These are phyloP conservation scores for Neonothopanus nambi DNA, from an alignment of 1,284 basidiomycete genomes.

Conservation along the genomic window DNA sequence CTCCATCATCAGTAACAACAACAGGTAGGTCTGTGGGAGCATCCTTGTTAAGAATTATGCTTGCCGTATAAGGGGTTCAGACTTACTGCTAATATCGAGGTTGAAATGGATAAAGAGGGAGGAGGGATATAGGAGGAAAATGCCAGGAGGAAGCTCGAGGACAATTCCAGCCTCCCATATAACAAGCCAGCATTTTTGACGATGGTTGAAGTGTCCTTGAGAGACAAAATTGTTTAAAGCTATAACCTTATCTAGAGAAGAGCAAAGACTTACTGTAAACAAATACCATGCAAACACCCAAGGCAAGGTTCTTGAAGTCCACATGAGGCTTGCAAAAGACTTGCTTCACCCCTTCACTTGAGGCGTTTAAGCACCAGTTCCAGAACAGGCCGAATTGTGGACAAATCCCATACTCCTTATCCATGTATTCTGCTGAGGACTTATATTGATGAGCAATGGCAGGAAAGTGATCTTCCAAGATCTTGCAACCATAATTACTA, in stretches of 20 bases:
- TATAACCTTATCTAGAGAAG: too few species aligned
- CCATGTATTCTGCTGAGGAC: not conserved
- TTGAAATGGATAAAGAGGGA: slow-evolving; percentile 26
- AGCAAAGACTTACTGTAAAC: slow-evolving; percentile 13
- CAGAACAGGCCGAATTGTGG: slow-evolving; percentile 14
- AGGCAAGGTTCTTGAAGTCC: slow-evolving; percentile 30
- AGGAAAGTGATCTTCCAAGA: slow-evolving; percentile 5
- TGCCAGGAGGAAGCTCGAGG: slow-evolving; percentile 22
- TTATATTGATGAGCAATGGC: slow-evolving; percentile 5
- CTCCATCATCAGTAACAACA: not conserved
- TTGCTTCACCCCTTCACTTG: not conserved
- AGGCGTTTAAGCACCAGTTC: slow-evolving; percentile 2
- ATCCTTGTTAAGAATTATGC: too few species aligned
- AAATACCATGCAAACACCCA: slow-evolving; percentile 28
- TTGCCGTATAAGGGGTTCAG: too few species aligned
- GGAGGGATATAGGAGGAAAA: slow-evolving; percentile 21
- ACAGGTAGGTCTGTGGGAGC: slow-evolving; percentile 1
- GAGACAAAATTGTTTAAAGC: not conserved
- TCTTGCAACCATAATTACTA: not conserved
- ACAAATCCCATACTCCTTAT: slow-evolving; percentile 16
- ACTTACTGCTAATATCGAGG: slow-evolving; percentile 18
- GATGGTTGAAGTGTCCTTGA: slow-evolving; percentile 20
- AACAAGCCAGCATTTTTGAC: slow-evolving; percentile 20
- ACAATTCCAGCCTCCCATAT: slow-evolving; percentile 24
- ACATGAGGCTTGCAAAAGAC: not conserved